Evolutionary conservation across 805 yeast species (phyloP).

Genomic region (Wickerhamiella qilinensis): DNA sequence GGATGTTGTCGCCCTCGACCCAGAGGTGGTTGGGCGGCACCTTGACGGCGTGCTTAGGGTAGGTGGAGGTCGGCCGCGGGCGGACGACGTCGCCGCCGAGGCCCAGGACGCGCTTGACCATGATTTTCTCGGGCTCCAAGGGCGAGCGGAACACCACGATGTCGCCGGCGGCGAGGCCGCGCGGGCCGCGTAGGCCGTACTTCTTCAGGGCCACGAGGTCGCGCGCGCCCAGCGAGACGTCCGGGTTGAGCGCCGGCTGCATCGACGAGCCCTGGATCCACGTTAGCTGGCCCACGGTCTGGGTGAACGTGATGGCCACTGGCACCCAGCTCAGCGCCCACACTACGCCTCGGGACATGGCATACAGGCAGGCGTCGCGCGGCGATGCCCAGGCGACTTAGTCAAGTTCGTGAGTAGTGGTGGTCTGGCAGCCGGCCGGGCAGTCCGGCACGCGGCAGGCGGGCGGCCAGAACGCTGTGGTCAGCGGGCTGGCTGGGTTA

Average conservation of each 20-base stretch:
- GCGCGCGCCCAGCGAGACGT: slow-evolving; percentile 24
- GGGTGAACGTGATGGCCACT: slow-evolving; percentile 49
- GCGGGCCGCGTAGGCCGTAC: slow-evolving; percentile 33
- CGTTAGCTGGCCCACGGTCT: slow-evolving; percentile 58
- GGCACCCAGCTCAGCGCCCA: slow-evolving; percentile 60
- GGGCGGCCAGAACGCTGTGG: too few relatives aligned
- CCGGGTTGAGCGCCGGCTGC: slow-evolving; percentile 80
- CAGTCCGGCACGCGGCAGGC: too few relatives aligned
- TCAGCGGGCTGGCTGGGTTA: too few relatives aligned
- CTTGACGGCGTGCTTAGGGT: slow-evolving; percentile 42
- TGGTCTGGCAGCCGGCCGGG: too few relatives aligned
- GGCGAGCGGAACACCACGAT: slow-evolving; percentile 70
- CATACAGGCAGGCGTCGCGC: too few relatives aligned
- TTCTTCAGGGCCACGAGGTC: slow-evolving; percentile 49
- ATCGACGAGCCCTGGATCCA: slow-evolving; percentile 68
- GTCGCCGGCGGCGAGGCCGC: slow-evolving; percentile 42
- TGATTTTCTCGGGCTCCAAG: slow-evolving; percentile 53
- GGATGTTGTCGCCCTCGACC: slow-evolving; percentile 86
- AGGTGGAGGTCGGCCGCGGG: slow-evolving; percentile 30
- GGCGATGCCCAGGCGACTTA: too few relatives aligned
- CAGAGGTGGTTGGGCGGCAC: slow-evolving; percentile 74
- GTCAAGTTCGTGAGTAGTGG: too few relatives aligned
- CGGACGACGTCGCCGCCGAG: slow-evolving; percentile 51
- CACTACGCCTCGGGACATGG: slow-evolving; percentile 12
- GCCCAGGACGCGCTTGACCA: slow-evolving; percentile 68